Conservation (phyloP, 2,329 filamentous ascomycete species). For the Aspergillus sp. region DNA sequence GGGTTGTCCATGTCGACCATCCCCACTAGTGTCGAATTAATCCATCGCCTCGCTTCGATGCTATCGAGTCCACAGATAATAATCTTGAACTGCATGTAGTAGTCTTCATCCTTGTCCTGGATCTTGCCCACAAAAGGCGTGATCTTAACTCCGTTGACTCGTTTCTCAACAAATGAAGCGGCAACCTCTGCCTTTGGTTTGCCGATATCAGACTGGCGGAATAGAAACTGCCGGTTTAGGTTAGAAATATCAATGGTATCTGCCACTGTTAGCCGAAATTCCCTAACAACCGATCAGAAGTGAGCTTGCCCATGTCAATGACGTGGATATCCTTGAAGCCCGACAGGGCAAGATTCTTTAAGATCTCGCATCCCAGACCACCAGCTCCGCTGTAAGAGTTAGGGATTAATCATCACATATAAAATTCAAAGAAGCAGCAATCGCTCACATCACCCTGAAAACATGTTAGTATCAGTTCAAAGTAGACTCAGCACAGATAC, state of each 20-base stretch:
- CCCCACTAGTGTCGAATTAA: conserved; percentile 87
- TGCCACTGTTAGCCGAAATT: conserved; percentile 37
- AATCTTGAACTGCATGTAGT: conserved; percentile 95
- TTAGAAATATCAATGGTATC: conserved; percentile 99
- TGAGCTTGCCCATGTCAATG: conserved; percentile 86
- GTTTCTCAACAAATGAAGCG: conserved; percentile 82
- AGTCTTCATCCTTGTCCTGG: conserved; percentile 93
- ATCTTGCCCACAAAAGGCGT: conserved; percentile 93
- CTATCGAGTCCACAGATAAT: conserved; percentile 94
- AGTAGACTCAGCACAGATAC: conserved; percentile 26
- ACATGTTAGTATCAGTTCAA: conserved; percentile 19
- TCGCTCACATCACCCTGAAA: conserved; percentile 53
- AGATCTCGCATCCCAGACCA: conserved; percentile 90
- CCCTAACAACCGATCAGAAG: background rate
- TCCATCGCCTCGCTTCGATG: conserved; percentile 97
- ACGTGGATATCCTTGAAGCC: conserved; percentile 97
- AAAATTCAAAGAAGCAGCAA: background rate
- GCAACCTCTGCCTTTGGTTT: conserved; percentile 93
- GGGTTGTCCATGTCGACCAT: conserved; percentile 83
- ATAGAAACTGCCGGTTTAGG: conserved; percentile 95
- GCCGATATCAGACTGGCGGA: conserved; percentile 86
- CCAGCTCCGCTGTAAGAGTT: conserved; percentile 71
- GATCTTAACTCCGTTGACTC: conserved; percentile 88
- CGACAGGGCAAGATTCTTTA: conserved; percentile 93
- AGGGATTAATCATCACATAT: conserved; percentile 28